These are phyloP conservation scores for Phlyctochytrium arcticum DNA, from an alignment of 192 early-diverging fungal genomes.

Conservation along the genomic window DNA sequence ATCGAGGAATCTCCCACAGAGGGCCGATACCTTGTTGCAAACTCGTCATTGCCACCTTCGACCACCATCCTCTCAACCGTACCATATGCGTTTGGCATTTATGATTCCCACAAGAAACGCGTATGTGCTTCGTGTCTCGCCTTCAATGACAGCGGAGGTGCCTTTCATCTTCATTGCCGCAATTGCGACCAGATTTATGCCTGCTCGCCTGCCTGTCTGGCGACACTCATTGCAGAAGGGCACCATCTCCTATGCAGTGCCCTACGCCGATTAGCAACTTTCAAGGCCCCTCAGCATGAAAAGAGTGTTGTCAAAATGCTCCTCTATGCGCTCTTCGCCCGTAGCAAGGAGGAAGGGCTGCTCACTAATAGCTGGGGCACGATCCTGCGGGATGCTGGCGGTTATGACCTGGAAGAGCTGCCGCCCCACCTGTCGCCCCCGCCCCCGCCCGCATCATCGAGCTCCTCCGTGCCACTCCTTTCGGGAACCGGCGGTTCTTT, in stretches of 20 bases:
- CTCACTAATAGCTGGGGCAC: not conserved
- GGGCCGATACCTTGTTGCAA: slow-evolving; percentile 16
- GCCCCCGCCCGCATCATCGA: no score
- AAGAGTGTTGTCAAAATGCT: slow-evolving; percentile 63
- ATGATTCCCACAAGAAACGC: slow-evolving; percentile 59
- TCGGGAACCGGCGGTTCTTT: not conserved
- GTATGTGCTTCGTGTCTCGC: slow-evolving; percentile 61
- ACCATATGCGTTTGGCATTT: slow-evolving; percentile 34
- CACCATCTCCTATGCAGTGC: slow-evolving; percentile 41
- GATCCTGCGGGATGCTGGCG: not conserved
- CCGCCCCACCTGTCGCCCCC: not conserved
- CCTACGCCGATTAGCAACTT: slow-evolving; percentile 54
- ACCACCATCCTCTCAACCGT: slow-evolving; percentile 2
- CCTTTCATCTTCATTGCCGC: slow-evolving; percentile 49
- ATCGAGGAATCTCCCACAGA: slow-evolving; percentile 1
- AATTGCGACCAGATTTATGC: slow-evolving; percentile 54
- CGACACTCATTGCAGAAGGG: slow-evolving; percentile 31
- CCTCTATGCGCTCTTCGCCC: slow-evolving; percentile 21
- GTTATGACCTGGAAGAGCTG: not conserved
- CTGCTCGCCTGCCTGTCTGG: slow-evolving; percentile 46
- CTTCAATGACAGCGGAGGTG: slow-evolving; percentile 38
- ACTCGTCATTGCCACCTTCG: not conserved
- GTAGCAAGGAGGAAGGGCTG: not conserved
- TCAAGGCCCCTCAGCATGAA: slow-evolving; percentile 55
- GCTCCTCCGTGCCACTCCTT: not conserved